Evolutionary conservation across 371 early-diverging fungal genomes (phyloP).

Genomic region (Mortierella sp.): DNA sequence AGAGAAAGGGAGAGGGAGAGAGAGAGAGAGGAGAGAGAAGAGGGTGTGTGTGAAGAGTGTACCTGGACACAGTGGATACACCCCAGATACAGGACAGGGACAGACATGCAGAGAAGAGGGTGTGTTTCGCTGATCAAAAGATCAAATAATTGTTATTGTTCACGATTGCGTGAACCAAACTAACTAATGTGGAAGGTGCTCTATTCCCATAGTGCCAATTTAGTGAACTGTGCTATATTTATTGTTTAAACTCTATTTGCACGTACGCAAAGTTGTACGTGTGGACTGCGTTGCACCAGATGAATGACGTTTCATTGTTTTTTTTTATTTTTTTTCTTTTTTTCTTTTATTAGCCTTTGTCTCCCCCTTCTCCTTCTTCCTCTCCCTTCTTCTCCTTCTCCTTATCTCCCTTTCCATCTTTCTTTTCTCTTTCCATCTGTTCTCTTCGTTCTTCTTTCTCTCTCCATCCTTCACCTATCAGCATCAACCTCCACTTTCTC

Average conservation of each 20-base stretch:
- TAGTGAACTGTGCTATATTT: too few species aligned
- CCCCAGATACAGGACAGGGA: neutral
- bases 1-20: neutral
- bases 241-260: neutral
- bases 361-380: neutral
- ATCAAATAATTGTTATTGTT: too few species aligned
- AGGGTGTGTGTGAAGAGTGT: too few species aligned
- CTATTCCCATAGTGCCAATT: too few species aligned
- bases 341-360: neutral
- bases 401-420: neutral
- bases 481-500: neutral
- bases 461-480: neutral
- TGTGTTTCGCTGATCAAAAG: too few species aligned
- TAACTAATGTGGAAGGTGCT: too few species aligned
- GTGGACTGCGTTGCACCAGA: too few species aligned
- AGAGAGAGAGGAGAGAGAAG: neutral
- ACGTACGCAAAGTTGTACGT: neutral
- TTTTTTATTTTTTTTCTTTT: neutral
- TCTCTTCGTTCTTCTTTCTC: neutral
- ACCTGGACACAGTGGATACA: neutral
- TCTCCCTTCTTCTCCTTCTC: neutral
- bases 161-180: too few species aligned
- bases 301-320: neutral
- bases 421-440: neutral
- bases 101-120: too few species aligned